Conservation (phyloP, 2,329 filamentous ascomycete species). For the Fusarium fracticaudum region DNA sequence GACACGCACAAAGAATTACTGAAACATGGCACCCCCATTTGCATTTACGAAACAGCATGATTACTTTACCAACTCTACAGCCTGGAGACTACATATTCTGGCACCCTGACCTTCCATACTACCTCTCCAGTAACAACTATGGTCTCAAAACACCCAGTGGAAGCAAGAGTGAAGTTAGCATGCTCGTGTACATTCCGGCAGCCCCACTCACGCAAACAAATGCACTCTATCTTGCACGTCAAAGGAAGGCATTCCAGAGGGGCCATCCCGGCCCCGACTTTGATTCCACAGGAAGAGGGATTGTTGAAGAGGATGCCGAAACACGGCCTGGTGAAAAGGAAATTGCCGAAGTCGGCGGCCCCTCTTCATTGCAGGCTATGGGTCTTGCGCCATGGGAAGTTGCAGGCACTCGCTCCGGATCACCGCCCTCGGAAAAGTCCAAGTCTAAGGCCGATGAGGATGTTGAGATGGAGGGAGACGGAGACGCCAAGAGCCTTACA, state of each 20-base stretch:
- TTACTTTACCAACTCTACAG: slow-evolving; percentile 64
- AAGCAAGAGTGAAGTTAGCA: slow-evolving; percentile 51
- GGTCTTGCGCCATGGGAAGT: slow-evolving; percentile 63
- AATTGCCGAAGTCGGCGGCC: slow-evolving; percentile 61
- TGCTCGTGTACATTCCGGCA: slow-evolving; percentile 65
- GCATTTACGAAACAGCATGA: slow-evolving; percentile 61
- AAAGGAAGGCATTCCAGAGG: slow-evolving; percentile 65
- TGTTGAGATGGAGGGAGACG: slow-evolving; percentile 41
- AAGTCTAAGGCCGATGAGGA: slow-evolving; percentile 41
- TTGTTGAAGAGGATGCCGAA: slow-evolving; percentile 60
- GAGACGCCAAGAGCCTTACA: slow-evolving; percentile 39
- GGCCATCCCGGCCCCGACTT: slow-evolving; percentile 66
- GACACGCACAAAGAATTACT: slow-evolving; percentile 66
- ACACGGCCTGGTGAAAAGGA: slow-evolving; percentile 60
- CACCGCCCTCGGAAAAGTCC: slow-evolving; percentile 38
- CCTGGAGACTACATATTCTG: slow-evolving; percentile 68
- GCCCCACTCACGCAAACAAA: slow-evolving; percentile 67
- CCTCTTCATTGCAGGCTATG: slow-evolving; percentile 65
- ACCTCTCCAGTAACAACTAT: slow-evolving; percentile 57
- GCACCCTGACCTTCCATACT: slow-evolving; percentile 67
- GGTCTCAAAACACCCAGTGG: slow-evolving; percentile 43
- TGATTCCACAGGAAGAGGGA: slow-evolving; percentile 60
- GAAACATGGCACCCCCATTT: slow-evolving; percentile 68
- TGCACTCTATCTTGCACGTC: slow-evolving; percentile 65
- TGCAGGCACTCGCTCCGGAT: slow-evolving; percentile 45